Percentiles rank a stretch among this genome's conserved stretches.
phyloP scores from a whole-genome alignment of 768 basidiomycete species.

The Podaxis sp. region DNA sequence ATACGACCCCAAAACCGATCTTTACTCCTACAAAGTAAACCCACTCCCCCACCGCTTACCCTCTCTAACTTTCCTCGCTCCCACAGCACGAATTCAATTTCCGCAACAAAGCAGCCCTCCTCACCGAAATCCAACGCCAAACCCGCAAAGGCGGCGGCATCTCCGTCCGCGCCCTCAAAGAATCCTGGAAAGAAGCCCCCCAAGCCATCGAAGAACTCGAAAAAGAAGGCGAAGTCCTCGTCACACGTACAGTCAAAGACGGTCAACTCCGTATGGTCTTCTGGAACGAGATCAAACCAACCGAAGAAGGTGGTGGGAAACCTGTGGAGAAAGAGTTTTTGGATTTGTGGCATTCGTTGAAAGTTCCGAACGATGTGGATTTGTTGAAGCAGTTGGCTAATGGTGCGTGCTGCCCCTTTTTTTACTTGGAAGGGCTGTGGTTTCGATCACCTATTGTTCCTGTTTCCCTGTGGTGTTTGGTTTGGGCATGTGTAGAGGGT shows the following conservation, averaged over 20 bases:
- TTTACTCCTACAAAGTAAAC: slow-evolving; percentile 81
- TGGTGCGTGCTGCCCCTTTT: slow-evolving; percentile 39
- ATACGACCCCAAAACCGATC: slow-evolving; percentile 79
- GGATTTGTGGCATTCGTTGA: slow-evolving; percentile 83
- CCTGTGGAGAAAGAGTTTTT: slow-evolving; percentile 86
- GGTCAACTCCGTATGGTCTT: slow-evolving; percentile 83
- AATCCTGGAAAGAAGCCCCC: slow-evolving; percentile 89
- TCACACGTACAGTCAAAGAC: slow-evolving; percentile 84
- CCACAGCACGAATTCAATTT: slow-evolving; percentile 82
- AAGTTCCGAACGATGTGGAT: slow-evolving; percentile 85
- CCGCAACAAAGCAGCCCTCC: slow-evolving; percentile 76
- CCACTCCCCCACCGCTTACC: not conserved
- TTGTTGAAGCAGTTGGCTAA: slow-evolving; percentile 74
- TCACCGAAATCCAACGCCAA: slow-evolving; percentile 85
- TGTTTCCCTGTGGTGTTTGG: slow-evolving; percentile 13
- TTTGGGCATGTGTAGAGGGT: slow-evolving; percentile 52
- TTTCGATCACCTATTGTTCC: not conserved
- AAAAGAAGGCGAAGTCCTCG: slow-evolving; percentile 39
- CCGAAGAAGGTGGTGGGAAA: slow-evolving; percentile 67
- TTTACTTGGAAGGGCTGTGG: slow-evolving; percentile 9
- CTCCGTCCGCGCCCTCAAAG: slow-evolving; percentile 80
- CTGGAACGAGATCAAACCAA: slow-evolving; percentile 86
- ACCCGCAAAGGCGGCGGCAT: slow-evolving; percentile 85
- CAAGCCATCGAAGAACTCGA: slow-evolving; percentile 29
- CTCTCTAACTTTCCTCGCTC: not conserved